Percentiles rank a stretch among this genome's conserved stretches.
Evolutionary conservation across 345 rosid genomes (phyloP).

Genomic region (Dipteronia sinensis): DNA sequence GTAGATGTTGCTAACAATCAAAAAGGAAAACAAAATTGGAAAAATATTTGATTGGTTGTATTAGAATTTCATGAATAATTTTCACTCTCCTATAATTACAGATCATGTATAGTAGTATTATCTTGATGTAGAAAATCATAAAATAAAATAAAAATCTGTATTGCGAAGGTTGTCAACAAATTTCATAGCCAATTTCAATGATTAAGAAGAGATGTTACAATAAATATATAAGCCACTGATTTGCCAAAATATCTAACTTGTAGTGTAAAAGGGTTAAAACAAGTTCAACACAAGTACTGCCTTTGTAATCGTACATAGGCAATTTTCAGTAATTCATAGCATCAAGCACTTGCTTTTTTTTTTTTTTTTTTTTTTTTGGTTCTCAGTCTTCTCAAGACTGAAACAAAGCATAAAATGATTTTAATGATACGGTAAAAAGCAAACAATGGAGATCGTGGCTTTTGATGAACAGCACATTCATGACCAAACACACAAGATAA

Average conservation of each 20-base stretch:
- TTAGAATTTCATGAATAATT: too few species aligned
- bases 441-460: neutral
- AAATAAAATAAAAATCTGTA: too few species aligned
- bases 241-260: too few species aligned
- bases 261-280: too few species aligned
- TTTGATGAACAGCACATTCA: neutral
- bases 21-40: neutral
- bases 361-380: neutral
- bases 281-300: neutral
- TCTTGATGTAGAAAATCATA: too few species aligned
- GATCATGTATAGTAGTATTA: too few species aligned
- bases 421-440: neutral
- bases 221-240: too few species aligned
- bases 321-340: neutral
- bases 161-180: neutral
- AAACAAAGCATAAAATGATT: neutral
- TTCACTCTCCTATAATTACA: too few species aligned
- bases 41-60: too few species aligned
- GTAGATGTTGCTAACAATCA: neutral
- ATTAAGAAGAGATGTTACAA: neutral
- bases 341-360: neutral
- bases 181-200: neutral
- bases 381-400: neutral
- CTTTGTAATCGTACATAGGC: neutral
- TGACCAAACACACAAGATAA: conserved; percentile 1